Conservation (phyloP, 768 basidiomycete species). For the Sarcodon sp. region DNA sequence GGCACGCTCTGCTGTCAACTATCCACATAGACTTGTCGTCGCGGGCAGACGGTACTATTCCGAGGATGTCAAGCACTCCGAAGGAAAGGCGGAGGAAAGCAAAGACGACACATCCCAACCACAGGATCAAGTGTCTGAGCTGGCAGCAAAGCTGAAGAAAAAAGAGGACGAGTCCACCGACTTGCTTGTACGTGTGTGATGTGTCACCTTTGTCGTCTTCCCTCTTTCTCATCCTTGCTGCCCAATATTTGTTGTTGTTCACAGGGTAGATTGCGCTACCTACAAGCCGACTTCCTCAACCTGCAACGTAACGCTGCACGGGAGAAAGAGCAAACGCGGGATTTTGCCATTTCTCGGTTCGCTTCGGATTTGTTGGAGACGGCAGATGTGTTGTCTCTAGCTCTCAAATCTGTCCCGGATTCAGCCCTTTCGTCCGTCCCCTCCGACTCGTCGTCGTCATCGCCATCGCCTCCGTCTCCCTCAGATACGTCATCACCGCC, state of each 20-base stretch:
- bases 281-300: slow-evolving; percentile 93
- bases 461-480: neutral
- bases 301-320: slow-evolving; percentile 83
- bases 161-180: slow-evolving; percentile 78
- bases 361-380: slow-evolving; percentile 84
- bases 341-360: slow-evolving; percentile 89
- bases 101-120: slow-evolving; percentile 9
- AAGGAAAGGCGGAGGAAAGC: slow-evolving; percentile 5
- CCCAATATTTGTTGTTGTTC: slow-evolving; percentile 1
- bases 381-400: slow-evolving; percentile 80
- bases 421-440: slow-evolving; percentile 24
- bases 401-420: slow-evolving; percentile 65
- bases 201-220: neutral
- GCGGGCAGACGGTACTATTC: neutral
- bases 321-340: slow-evolving; percentile 86
- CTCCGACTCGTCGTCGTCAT: slow-evolving; percentile 16
- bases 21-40: neutral
- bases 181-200: slow-evolving; percentile 47
- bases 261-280: slow-evolving; percentile 81
- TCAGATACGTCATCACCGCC: slow-evolving; percentile 9
- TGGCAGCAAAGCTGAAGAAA: slow-evolving; percentile 51
- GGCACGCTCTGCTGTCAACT: neutral
- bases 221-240: slow-evolving; percentile 3
- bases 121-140: slow-evolving; percentile 16
- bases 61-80: slow-evolving; percentile 3